Evolutionary conservation across 2,329 filamentous ascomycete species (phyloP).

Genomic region (Colletotrichum eremochloae): DNA sequence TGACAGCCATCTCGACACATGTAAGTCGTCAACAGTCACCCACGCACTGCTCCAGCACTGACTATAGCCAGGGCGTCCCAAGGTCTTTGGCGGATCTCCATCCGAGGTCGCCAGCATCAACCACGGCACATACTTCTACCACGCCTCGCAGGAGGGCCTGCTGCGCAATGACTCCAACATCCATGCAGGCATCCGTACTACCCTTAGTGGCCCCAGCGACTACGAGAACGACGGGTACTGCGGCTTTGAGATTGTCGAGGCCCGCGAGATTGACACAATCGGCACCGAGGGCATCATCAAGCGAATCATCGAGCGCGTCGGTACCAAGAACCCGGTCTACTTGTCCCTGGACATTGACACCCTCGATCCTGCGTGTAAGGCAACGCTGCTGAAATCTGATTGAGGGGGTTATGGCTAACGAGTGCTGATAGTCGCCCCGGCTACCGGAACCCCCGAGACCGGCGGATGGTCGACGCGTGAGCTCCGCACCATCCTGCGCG

Average conservation of each 20-base stretch:
- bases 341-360: constrained; percentile 90
- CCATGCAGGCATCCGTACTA: constrained; percentile 89
- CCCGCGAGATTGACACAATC: constrained; percentile 66
- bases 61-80: constrained; percentile 77
- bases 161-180: constrained; percentile 87
- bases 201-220: constrained; percentile 81
- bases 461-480: constrained; percentile 82
- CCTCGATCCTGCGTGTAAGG: constrained; percentile 78
- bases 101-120: constrained; percentile 83
- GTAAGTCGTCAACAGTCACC: constrained; percentile 54
- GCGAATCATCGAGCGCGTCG: constrained; percentile 81
- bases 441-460: constrained; percentile 81
- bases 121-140: constrained; percentile 91
- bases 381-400: not conserved
- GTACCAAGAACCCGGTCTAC: constrained; percentile 81
- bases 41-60: constrained; percentile 42
- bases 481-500: constrained; percentile 78
- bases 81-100: constrained; percentile 87
- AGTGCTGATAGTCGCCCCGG: constrained; percentile 69
- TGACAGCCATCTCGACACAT: constrained; percentile 76
- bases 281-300: constrained; percentile 80
- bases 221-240: constrained; percentile 90
- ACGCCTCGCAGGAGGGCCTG: constrained; percentile 82
- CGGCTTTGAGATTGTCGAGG: constrained; percentile 86
- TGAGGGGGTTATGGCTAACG: constrained; percentile 26